Evolutionary conservation across 352 stramenopile genomes (phyloP).

Genomic region (Phytophthora pseudosyringae): DNA sequence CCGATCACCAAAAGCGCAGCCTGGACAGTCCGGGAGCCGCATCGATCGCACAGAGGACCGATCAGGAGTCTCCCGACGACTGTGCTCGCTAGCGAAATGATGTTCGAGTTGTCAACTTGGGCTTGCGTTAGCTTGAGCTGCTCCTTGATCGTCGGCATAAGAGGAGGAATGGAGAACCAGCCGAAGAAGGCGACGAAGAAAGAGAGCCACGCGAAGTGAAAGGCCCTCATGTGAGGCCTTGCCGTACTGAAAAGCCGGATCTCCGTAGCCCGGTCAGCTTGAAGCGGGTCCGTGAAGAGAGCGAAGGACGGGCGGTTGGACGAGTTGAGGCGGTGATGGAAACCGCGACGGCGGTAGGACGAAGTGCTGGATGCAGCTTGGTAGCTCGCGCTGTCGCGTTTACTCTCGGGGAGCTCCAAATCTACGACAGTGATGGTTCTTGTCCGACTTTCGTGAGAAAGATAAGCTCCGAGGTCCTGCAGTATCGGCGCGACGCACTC

Average conservation of each 20-base stretch:
- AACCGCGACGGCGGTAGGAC: slow-evolving; percentile 14
- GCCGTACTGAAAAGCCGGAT: slow-evolving; percentile 38
- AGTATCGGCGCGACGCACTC: slow-evolving; percentile 19
- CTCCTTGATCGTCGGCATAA: slow-evolving; percentile 35
- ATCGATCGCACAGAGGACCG: slow-evolving; percentile 93
- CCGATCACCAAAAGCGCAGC: slow-evolving; percentile 73
- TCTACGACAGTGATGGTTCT: slow-evolving; percentile 38
- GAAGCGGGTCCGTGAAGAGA: slow-evolving; percentile 45
- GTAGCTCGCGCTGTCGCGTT: slow-evolving; percentile 18
- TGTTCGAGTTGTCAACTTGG: slow-evolving; percentile 92
- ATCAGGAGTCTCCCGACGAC: slow-evolving; percentile 91
- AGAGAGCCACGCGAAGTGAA: slow-evolving; percentile 92
- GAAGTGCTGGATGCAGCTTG: slow-evolving; percentile 11
- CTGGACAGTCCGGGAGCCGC: slow-evolving; percentile 86
- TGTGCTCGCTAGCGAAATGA: slow-evolving; percentile 85
- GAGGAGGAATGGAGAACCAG: slow-evolving; percentile 89
- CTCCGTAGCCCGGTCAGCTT: slow-evolving; percentile 36
- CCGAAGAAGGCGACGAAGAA: slow-evolving; percentile 96
- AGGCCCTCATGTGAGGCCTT: slow-evolving; percentile 56
- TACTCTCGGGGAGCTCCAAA: slow-evolving; percentile 27
- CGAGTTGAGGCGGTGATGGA: slow-evolving; percentile 29
- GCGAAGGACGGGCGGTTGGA: slow-evolving; percentile 35
- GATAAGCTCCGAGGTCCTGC: slow-evolving; percentile 19
- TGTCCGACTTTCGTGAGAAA: slow-evolving; percentile 10
- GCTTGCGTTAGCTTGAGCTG: slow-evolving; percentile 70